Percentiles rank a stretch among this genome's conserved stretches.
Evolutionary conservation across 2,329 filamentous ascomycete genomes (phyloP).

Genomic region (Aspergillus fijiensis): DNA sequence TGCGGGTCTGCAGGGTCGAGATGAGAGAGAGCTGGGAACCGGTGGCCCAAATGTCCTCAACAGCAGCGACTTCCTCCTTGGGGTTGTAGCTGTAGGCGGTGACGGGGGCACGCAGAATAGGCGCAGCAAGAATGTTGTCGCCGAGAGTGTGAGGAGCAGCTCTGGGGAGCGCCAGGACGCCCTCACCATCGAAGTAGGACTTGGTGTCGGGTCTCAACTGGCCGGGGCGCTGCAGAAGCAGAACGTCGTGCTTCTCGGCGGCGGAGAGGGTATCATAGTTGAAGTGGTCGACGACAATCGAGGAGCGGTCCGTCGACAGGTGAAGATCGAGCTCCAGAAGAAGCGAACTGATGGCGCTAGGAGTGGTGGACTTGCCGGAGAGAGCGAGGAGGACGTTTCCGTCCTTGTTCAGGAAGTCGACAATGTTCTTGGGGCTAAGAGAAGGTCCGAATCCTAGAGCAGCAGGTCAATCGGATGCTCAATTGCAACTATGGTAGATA

Average conservation of each 20-base stretch:
- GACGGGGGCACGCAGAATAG: slow-evolving; percentile 75
- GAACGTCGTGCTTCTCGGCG: slow-evolving; percentile 80
- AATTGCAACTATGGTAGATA: background rate
- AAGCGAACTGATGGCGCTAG: slow-evolving; percentile 71
- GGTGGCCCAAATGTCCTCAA: slow-evolving; percentile 82
- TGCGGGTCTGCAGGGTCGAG: slow-evolving; percentile 85
- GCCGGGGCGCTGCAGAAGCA: slow-evolving; percentile 71
- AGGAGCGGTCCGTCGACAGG: slow-evolving; percentile 80
- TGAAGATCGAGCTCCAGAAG: slow-evolving; percentile 86
- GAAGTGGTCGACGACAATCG: slow-evolving; percentile 92
- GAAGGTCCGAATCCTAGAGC: slow-evolving; percentile 75
- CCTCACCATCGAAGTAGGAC: slow-evolving; percentile 71
- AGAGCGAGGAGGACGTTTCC: slow-evolving; percentile 90
- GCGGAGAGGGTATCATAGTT: slow-evolving; percentile 79
- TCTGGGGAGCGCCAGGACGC: slow-evolving; percentile 76
- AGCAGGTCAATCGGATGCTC: slow-evolving; percentile 26
- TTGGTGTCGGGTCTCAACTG: slow-evolving; percentile 67
- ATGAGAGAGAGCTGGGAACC: slow-evolving; percentile 81
- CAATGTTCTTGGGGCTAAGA: slow-evolving; percentile 78
- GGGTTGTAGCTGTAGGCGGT: slow-evolving; percentile 94
- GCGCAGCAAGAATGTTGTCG: slow-evolving; percentile 71
- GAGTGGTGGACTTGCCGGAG: slow-evolving; percentile 67
- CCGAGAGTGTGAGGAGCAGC: slow-evolving; percentile 81
- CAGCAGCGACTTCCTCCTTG: slow-evolving; percentile 71
- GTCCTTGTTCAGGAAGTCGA: slow-evolving; percentile 87